Evolutionary conservation across 2,329 filamentous ascomycete genomes (phyloP).

Genomic region (Ophiostoma sp.): DNA sequence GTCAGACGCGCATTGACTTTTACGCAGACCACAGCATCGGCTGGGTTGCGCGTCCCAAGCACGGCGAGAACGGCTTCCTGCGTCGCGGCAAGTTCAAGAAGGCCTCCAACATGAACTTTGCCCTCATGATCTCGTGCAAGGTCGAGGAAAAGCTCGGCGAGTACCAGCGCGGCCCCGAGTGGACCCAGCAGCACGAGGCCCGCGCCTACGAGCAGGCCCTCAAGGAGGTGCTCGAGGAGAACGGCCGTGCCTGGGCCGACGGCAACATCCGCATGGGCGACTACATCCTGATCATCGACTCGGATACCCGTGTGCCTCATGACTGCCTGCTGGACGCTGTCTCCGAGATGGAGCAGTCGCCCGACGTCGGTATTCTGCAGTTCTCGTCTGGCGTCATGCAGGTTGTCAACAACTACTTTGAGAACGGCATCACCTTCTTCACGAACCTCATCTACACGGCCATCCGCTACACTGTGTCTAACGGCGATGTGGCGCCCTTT

Average conservation of each 20-base stretch:
- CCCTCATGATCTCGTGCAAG: slow-evolving; percentile 60
- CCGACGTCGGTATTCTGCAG: slow-evolving; percentile 73
- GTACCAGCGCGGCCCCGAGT: slow-evolving; percentile 53
- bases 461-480: slow-evolving; percentile 70
- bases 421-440: slow-evolving; percentile 66
- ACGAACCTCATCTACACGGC: slow-evolving; percentile 71
- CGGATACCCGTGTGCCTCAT: slow-evolving; percentile 69
- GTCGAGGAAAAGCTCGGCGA: slow-evolving; percentile 62
- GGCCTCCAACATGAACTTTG: slow-evolving; percentile 69
- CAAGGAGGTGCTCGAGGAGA: slow-evolving; percentile 59
- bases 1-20: slow-evolving; percentile 59
- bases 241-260: slow-evolving; percentile 71
- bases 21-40: slow-evolving; percentile 65
- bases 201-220: slow-evolving; percentile 61
- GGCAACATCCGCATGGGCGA: slow-evolving; percentile 83
- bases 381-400: slow-evolving; percentile 75
- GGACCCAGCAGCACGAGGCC: slow-evolving; percentile 64
- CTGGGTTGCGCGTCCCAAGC: slow-evolving; percentile 61
- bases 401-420: slow-evolving; percentile 67
- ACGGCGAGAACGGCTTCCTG: slow-evolving; percentile 57
- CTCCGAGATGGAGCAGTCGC: slow-evolving; percentile 74
- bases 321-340: slow-evolving; percentile 75
- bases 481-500: slow-evolving; percentile 71
- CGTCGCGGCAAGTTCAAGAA: slow-evolving; percentile 64
- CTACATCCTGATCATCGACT: slow-evolving; percentile 74